Percentiles rank a stretch among this genome's conserved stretches.
These are phyloP conservation scores for Aphanoascus verrucosus DNA, from an alignment of 2,329 filamentous ascomycete genomes.

Conservation along the genomic window DNA sequence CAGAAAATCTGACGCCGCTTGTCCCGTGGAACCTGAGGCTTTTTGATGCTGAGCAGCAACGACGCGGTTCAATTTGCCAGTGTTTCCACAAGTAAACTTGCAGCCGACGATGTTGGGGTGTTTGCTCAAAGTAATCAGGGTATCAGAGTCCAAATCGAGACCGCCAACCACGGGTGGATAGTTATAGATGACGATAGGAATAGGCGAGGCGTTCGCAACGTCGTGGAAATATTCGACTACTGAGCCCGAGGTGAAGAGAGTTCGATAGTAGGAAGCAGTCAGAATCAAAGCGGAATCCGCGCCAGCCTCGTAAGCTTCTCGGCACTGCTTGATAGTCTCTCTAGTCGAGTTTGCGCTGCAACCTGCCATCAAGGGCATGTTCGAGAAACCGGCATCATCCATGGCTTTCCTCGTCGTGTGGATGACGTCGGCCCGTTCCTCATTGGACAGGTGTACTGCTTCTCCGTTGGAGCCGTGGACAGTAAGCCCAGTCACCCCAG, in stretches of 20 bases:
- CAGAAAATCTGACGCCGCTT: constrained; percentile 41
- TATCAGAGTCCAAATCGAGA: constrained; percentile 81
- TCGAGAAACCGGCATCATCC: constrained; percentile 63
- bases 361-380: constrained; percentile 72
- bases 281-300: constrained; percentile 72
- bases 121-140: constrained; percentile 65
- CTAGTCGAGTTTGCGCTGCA: constrained; percentile 71
- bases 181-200: constrained; percentile 81
- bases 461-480: constrained; percentile 88
- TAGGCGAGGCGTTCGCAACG: constrained; percentile 63
- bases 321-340: constrained; percentile 65
- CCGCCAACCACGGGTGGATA: constrained; percentile 80
- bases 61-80: constrained; percentile 76
- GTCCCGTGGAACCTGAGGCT: not conserved
- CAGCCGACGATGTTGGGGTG: constrained; percentile 80
- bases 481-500: constrained; percentile 69
- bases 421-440: constrained; percentile 66
- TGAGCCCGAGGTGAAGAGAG: constrained; percentile 61
- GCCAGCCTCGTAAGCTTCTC: constrained; percentile 55
- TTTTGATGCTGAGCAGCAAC: constrained; percentile 11
- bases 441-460: constrained; percentile 68
- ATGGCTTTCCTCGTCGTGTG: constrained; percentile 69
- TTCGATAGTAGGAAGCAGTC: constrained; percentile 73
- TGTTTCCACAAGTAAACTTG: constrained; percentile 88
- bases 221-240: constrained; percentile 62